Evolutionary conservation across 2,329 filamentous ascomycete species (phyloP), one percentile per base, ranked within the genome.

Genomic region (Claviceps humidiphila): DNA sequence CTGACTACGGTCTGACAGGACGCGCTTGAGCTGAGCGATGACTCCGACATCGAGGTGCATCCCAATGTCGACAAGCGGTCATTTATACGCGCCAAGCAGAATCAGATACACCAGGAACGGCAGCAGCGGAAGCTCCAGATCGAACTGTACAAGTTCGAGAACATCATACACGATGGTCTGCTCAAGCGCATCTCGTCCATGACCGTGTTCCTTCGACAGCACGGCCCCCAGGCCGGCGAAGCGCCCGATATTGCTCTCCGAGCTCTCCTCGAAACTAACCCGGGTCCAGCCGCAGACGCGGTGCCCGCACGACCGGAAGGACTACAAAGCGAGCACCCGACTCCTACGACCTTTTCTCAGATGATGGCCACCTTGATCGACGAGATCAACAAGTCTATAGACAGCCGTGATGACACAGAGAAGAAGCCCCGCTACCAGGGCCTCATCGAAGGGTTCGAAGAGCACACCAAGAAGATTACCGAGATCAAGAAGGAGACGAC

Each of bases 321-420:
- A 47, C 85, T 96, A 30, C 85, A 94, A 63, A 76, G 77, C 43
- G 76, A 88, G 51, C 82, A 85, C 59, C 80, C 85, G 65, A 82
- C 77, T 62, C 81, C 87, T 60, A 88, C 87, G 0, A 85, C 84
- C 14, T 98, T 95, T 65, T 93, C 89, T 41, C 89, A 94, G 74
- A 98, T 98, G 93, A 90, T 98, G 85, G 87, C 87, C n/a, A 82
- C 84, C n/a, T 70, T 98, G 61, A 78, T 97, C 20, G 93, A 98
- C 62, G 87, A 95, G 68, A 89, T 97, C 43, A 96, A 95, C 62
- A 76, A 80, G 68, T 82, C 87, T 49, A 75, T 95, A 39, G 87
- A 90, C 52, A 86, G 89, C 64, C 85, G 85, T 68, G 81, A 85
- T 68, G 81, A 84, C 55, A 75, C 78, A 0, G 75, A 78, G 20